Conservation (phyloP, 306 rosid species). For the Datisca glomerata region DNA sequence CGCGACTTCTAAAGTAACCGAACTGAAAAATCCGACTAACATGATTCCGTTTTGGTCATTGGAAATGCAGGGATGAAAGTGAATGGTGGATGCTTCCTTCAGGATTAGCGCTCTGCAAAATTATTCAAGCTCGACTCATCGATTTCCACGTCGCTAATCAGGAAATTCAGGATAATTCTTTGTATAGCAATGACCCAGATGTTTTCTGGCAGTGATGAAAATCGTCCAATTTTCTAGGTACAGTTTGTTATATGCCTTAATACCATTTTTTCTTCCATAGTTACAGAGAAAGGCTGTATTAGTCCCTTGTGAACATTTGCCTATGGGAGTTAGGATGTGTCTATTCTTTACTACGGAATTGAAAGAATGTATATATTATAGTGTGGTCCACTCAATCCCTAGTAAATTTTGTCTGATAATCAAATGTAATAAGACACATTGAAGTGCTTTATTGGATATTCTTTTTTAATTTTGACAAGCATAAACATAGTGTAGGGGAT, state of each 20-base stretch:
- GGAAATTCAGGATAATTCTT: slow-evolving; percentile 81
- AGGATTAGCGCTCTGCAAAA: slow-evolving; percentile 61
- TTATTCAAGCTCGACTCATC: slow-evolving; percentile 73
- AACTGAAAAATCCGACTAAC: too few relatives aligned
- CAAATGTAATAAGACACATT: not conserved
- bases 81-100: slow-evolving; percentile 99
- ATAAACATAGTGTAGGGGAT: too few relatives aligned
- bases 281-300: too few relatives aligned
- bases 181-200: slow-evolving; percentile 70
- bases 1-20: not conserved
- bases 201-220: slow-evolving; percentile 73
- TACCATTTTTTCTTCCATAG: too few relatives aligned
- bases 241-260: too few relatives aligned
- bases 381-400: not conserved
- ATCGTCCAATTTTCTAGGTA: not conserved
- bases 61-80: slow-evolving; percentile 80
- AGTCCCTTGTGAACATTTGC: slow-evolving; percentile 6
- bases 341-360: slow-evolving; percentile 3
- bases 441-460: not conserved
- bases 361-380: slow-evolving; percentile 9
- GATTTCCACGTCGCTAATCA: slow-evolving; percentile 85
- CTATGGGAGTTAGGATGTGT: slow-evolving; percentile 1
- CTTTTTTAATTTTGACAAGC: too few relatives aligned
- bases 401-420: not conserved
- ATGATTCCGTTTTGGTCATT: too few relatives aligned